Evolutionary conservation across 805 yeast species (phyloP), one percentile per base, ranked within the genome.

Genomic region (Candida germanica): DNA sequence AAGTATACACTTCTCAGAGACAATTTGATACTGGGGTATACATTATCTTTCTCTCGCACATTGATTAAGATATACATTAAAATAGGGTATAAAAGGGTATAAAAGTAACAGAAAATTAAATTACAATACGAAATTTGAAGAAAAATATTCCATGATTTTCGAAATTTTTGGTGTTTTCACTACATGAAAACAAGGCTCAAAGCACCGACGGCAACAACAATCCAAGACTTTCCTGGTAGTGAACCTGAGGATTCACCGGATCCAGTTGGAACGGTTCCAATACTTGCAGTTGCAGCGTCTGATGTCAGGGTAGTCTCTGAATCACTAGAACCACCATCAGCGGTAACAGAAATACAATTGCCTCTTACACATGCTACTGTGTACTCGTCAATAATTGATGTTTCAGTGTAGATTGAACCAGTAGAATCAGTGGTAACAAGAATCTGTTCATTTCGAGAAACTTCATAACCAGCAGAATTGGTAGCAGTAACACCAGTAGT

Each of bases 401-500:
- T 21, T 10, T 20, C 26, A 12, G 43, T 39, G 31, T 33, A 15
- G 24, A 40, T 35, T 10, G 26, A 16, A 12, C 53, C 53, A 13
- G 24, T 33, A 1, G 45, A 28, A 31, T 50, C 35, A 25, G 52
- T 47, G 6, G 48, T 38, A 5, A 46, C 46, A 20, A 42, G 19
- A 27, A 44, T 48, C 15, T 29, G 42, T 13, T 36, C 51, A 3
- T 39, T 27, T 8, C 43, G 43, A 24, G 51, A 42, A 11, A 24
- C 26, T 18, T 29, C 22, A 12, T 33, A 23, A n/a, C 52, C 52
- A 26, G 34, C 43, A 16, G 43, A n/a, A 16, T 39, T 32, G 14
- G 50, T 42, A 18, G 42, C 41, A 21, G 38, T 32, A 27, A 39
- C 39, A 6, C 48, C 44, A n/a, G 33, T 30, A 10, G 26, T 20